Conservation (phyloP, 2,329 filamentous ascomycete species). For the Tetracladium maxilliforme region DNA sequence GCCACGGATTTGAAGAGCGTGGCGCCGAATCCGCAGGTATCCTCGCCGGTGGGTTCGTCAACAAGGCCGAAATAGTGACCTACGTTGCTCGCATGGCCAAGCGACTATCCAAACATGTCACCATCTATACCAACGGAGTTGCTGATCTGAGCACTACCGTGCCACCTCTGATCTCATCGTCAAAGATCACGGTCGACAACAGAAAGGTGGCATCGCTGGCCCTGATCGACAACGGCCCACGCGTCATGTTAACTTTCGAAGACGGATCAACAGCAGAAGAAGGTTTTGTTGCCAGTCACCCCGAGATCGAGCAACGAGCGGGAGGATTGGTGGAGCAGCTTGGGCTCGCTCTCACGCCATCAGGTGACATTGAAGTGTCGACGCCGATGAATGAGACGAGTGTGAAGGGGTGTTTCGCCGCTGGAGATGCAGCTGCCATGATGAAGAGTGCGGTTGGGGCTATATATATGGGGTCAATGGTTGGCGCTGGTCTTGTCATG, state of each 20-base stretch:
- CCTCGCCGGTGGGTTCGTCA: conserved; percentile 23
- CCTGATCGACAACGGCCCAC: conserved; percentile 11
- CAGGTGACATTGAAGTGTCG: conserved; percentile 25
- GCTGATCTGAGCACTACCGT: conserved; percentile 3
- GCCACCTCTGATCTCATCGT: conserved; percentile 8
- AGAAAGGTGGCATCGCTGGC: conserved; percentile 14
- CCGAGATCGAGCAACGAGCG: conserved; percentile 18
- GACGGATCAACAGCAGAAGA: conserved; percentile 21
- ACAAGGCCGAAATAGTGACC: conserved; percentile 14
- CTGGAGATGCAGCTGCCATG: too few species aligned
- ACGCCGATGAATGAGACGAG: conserved; percentile 31
- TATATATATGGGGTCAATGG: too few species aligned
- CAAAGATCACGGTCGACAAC: conserved; percentile 17
- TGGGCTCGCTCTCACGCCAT: conserved; percentile 22
- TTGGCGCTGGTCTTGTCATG: too few species aligned
- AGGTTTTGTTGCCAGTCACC: conserved; percentile 24
- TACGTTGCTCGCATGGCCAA: conserved; percentile 27
- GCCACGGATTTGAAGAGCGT: conserved; percentile 42
- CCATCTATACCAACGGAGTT: conserved; percentile 35
- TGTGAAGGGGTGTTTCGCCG: conserved; percentile 35
- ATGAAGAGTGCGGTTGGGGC: too few species aligned
- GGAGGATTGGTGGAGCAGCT: conserved; percentile 26
- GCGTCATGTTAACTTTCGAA: conserved; percentile 21
- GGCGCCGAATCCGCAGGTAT: conserved; percentile 28
- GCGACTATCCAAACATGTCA: conserved; percentile 25